Percentiles rank a stretch among this genome's conserved stretches.
Conservation (phyloP, 805 yeast species). For the Saccharomycopsis sp. region DNA sequence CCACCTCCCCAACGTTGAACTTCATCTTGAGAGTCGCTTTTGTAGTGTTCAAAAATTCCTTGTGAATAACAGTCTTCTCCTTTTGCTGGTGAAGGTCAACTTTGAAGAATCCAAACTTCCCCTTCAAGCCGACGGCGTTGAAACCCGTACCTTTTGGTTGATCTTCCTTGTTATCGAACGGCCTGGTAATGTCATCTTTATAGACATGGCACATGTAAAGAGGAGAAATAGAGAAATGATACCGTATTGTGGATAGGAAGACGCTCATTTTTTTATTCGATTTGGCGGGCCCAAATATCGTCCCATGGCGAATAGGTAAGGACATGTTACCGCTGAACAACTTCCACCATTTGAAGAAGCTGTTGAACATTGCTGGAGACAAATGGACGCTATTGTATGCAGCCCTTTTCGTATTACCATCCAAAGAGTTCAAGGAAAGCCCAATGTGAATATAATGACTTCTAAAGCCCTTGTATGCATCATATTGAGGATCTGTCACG, state of each 20-base stretch:
- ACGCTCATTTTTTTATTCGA: slow-evolving; percentile 62
- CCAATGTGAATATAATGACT: slow-evolving; percentile 76
- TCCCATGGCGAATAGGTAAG: slow-evolving; percentile 71
- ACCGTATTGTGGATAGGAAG: slow-evolving; percentile 70
- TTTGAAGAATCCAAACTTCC: slow-evolving; percentile 42
- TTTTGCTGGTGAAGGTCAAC: slow-evolving; percentile 62
- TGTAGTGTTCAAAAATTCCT: slow-evolving; percentile 38
- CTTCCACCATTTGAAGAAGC: slow-evolving; percentile 80
- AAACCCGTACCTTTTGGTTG: slow-evolving; percentile 22
- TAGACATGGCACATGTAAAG: slow-evolving; percentile 68
- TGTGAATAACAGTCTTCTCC: slow-evolving; percentile 37
- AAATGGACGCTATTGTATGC: slow-evolving; percentile 65
- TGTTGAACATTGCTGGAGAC: slow-evolving; percentile 56
- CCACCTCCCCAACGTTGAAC: slow-evolving; percentile 59
- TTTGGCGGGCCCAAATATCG: slow-evolving; percentile 49
- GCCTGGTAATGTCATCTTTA: slow-evolving; percentile 36
- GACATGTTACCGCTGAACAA: slow-evolving; percentile 69
- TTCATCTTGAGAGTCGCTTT: slow-evolving; percentile 44
- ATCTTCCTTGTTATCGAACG: slow-evolving; percentile 11
- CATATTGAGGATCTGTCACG: slow-evolving; percentile 41
- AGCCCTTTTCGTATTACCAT: slow-evolving; percentile 18
- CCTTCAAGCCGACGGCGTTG: slow-evolving; percentile 65
- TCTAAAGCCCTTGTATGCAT: slow-evolving; percentile 73
- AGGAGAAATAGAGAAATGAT: slow-evolving; percentile 63
- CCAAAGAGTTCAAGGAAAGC: slow-evolving; percentile 40